phyloP scores from a whole-genome alignment of 176 grass and related monocot species.

The Elaeis guineensis region DNA sequence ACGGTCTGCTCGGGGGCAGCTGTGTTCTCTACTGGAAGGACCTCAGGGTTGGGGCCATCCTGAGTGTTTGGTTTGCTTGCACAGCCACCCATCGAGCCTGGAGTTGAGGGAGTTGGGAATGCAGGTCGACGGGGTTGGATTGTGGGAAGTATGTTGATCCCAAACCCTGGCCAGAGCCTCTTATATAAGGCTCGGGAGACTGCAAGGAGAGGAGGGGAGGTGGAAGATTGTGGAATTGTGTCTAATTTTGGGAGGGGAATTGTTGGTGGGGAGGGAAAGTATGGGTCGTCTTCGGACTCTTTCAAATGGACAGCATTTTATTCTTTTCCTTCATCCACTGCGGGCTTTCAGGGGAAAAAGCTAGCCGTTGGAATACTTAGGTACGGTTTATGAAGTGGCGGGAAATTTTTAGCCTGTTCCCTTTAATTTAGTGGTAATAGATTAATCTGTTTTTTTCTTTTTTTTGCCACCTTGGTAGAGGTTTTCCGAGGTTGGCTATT shows the following conservation, averaged over 20 bases:
- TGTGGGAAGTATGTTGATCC: neutral
- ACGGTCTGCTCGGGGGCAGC: neutral
- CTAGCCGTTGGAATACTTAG: no score
- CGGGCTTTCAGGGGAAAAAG: no score
- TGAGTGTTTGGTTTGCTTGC: neutral
- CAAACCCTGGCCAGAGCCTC: neutral
- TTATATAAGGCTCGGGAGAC: neutral
- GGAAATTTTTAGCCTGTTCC: no score
- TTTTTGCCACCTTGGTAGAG: no score
- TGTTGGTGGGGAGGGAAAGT: neutral
- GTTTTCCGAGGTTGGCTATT: no score
- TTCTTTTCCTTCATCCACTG: neutral
- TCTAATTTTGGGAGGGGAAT: neutral
- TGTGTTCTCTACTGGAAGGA: neutral
- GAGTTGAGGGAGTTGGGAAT: no score
- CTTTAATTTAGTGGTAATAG: no score
- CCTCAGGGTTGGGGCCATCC: neutral
- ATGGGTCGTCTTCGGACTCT: neutral
- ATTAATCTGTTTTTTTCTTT: no score
- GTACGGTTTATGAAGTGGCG: no score
- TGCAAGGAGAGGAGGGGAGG: neutral
- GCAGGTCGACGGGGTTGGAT: no score
- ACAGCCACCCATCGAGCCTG: neutral
- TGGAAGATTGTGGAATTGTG: neutral
- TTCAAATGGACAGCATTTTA: neutral